phyloP scores from a whole-genome alignment of 2,329 filamentous ascomycete genomes.

The Nemania serpens region DNA sequence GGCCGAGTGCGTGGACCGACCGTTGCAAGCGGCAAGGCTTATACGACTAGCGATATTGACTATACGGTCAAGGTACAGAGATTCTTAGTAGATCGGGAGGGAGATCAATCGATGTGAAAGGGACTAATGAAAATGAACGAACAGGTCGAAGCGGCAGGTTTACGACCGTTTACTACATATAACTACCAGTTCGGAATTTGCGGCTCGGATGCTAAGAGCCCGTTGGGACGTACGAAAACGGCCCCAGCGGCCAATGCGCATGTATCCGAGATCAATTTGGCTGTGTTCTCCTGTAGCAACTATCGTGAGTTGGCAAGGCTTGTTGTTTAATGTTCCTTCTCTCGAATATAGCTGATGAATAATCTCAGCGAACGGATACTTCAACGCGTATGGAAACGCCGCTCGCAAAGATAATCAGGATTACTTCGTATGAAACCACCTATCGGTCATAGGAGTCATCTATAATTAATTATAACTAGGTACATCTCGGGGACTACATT shows the following conservation, averaged over 20 bases:
- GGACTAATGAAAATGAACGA: constrained; percentile 1
- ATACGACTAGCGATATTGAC: constrained; percentile 74
- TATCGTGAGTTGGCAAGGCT: constrained; percentile 35
- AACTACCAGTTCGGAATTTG: constrained; percentile 44
- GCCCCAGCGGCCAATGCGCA: constrained; percentile 38
- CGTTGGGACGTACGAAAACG: constrained; percentile 44
- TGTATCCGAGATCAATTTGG: constrained; percentile 39
- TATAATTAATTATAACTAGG: constrained; percentile 24
- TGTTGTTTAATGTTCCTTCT: not conserved
- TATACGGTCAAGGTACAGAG: constrained; percentile 70
- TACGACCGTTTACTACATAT: constrained; percentile 41
- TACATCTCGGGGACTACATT: constrained; percentile 58
- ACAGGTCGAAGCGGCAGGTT: constrained; percentile 58
- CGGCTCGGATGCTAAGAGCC: constrained; percentile 39
- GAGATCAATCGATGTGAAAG: not conserved
- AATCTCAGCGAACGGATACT: constrained; percentile 48
- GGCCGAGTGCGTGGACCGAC: constrained; percentile 42
- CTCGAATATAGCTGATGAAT: not conserved
- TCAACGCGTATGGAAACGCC: constrained; percentile 52
- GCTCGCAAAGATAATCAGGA: constrained; percentile 51
- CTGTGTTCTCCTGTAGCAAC: constrained; percentile 44
- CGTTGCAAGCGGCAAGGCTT: constrained; percentile 61
- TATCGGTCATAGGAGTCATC: not conserved
- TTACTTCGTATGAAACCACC: constrained; percentile 46
- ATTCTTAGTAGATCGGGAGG: not conserved